Base-by-base conservation (phyloP, 2,329 filamentous ascomycete genomes). In the Coleophoma cylindrospora region DNA sequence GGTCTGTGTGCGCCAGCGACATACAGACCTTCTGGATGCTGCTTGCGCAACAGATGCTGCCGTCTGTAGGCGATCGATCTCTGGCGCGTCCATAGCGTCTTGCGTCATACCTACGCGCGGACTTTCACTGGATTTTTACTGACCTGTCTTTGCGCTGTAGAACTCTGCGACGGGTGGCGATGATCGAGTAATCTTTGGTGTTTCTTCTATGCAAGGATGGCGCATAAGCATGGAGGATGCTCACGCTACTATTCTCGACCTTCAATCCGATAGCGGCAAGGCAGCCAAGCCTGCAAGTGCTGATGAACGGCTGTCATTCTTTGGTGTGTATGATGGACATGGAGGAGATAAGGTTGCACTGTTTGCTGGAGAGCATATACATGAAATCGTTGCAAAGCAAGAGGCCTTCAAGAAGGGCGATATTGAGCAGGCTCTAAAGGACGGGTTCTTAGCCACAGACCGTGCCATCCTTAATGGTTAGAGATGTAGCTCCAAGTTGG, bases 141-240 rank as follows among this genome's bases (percentile, higher is more conserved):
- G 59, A 69, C 64, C 43, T 49, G 48, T 27, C 52, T 46, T 34
- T 52, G 21, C 40, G 43, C 48, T 34, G 51, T 67, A 97, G 94
- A 79, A 84, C 74, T 99, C 94, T 65, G 85, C 87, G 69, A 84
- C 84, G 68, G 91, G 91, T 72, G 85, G 90, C 74, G 91, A 97
- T 88, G 91, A 95, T 59, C 86, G 89, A 68, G 84, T 96, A 68
- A 74, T 94, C 68, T 99, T 89, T 71, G 94, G 94, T 67, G 84
- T 97, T 59, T 99, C 94, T 59, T 91, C 91, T 72, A 99, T 99
- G 94, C 94, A 99, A 74, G 94, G 94, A 77, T 99, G 94, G 94
- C 88, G 94, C 75, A 97, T 99, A 74, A 96, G 89, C 77, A 99
- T 99, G 94, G 94, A 99, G 71, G 94, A 99, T 69, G 85, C 94